Percentiles rank a stretch among this genome's conserved stretches.
These are phyloP conservation scores for Berkeleyomyces rouxiae DNA, from an alignment of 2,329 filamentous ascomycete genomes.

Conservation along the genomic window DNA sequence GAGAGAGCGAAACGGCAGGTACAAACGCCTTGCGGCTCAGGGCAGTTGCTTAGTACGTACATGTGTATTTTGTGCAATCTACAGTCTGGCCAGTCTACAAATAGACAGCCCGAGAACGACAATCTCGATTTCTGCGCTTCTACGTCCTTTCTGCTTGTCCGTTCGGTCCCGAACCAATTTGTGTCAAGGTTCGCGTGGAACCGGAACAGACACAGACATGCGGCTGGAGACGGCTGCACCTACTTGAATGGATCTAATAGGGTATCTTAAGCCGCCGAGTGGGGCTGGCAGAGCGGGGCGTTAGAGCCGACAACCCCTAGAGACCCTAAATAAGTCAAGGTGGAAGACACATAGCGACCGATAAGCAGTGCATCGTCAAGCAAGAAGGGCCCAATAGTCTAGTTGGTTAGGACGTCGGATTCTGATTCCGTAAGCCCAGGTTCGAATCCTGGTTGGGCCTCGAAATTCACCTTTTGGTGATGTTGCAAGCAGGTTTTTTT, in stretches of 20 bases:
- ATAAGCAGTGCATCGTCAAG: background rate
- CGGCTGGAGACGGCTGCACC: conserved; percentile 11
- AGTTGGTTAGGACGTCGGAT: conserved; percentile 2
- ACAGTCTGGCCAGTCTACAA: no score
- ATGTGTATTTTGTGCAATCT: background rate
- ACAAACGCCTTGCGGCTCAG: conserved; percentile 1
- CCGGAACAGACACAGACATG: conserved; percentile 6
- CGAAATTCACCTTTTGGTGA: no score
- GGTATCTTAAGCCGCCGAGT: conserved; percentile 11
- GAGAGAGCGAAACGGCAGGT: background rate
- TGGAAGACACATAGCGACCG: rapidly evolving
- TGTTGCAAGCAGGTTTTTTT: background rate
- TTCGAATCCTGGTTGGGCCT: conserved; percentile 6
- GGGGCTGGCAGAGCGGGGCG: background rate
- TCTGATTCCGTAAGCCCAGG: conserved; percentile 2
- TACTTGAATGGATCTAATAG: conserved; percentile 1
- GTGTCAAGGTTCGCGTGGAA: conserved; percentile 7
- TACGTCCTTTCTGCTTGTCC: no score
- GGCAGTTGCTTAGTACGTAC: background rate
- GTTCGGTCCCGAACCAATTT: conserved; percentile 3
- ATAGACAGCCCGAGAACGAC: no score
- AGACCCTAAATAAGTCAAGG: background rate
- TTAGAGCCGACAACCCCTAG: background rate
- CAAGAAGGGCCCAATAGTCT: background rate
- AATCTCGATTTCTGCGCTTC: no score